Evolutionary conservation across 805 yeast genomes (phyloP), one percentile per base, ranked within the genome.

Genomic region (Lipomyces yamanashiensis): DNA sequence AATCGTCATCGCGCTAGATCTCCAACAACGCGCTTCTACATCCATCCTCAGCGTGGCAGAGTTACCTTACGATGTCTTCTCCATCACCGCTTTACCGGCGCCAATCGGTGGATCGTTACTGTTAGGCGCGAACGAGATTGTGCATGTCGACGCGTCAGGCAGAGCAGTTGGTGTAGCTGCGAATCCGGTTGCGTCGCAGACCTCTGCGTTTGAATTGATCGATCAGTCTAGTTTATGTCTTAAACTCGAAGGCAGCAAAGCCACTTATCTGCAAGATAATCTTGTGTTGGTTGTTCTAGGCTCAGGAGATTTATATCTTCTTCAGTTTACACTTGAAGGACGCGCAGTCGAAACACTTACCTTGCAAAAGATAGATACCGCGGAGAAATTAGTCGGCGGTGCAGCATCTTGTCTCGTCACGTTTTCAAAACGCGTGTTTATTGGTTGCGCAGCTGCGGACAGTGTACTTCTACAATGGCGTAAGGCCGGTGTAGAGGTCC

Each of bases 61-160:
- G 44, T 77, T 93, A 36, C 96, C 97, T 0, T 90, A 85, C 75
- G 97, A 90, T 73, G 73, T 88, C 1, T 87, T 85, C 68, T 76
- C 81, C 15, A 75, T 92, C 9, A 75, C 88, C 9, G 87, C 97
- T 0, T 77, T 91, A 40, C 80, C 84, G 1, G 78, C 80, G 1
- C 91, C 93, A 0, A 76, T 88, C 40, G 85, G 86, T 64, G 97
- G 98, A 0, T 78, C 86, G 52, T 75, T 92, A 7, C 69, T 84
- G 4, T 59, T 90, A 2, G 97, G 98, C 0, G 82, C 88, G 41
- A 92, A 92, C 73, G 89, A 88, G 70, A 69, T 92, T 8, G 77
- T 90, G 10, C 92, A 90, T 74, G 82, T 91, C 17, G 97, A 92
- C 72, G 85, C 90, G 37, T 83, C 90, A 1, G 96, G 96, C 2